phyloP scores from a whole-genome alignment of 345 rosid species.

The Bruguiera gymnorhiza region DNA sequence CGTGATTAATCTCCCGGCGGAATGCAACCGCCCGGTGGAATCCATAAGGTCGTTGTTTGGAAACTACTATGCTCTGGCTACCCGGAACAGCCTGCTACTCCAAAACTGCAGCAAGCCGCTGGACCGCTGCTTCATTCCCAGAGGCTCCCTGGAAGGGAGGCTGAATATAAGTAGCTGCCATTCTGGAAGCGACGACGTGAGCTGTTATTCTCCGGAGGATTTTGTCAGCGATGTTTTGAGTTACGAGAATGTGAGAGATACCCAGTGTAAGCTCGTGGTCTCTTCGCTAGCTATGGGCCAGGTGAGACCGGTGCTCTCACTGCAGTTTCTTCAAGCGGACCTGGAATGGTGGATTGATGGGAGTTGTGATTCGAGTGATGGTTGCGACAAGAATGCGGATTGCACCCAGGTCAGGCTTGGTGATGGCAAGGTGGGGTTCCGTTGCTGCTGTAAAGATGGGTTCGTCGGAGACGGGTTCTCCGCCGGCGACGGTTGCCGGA shows the following conservation, averaged over 20 bases:
- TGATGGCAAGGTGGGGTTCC: slow-evolving; percentile 26
- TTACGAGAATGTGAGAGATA: slow-evolving; percentile 14
- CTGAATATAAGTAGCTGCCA: slow-evolving; percentile 23
- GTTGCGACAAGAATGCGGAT: slow-evolving; percentile 35
- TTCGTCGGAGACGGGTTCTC: slow-evolving; percentile 58
- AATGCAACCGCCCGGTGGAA: slow-evolving; percentile 39
- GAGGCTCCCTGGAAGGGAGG: slow-evolving; percentile 21
- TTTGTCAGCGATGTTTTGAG: slow-evolving; percentile 18
- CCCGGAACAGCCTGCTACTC: slow-evolving; percentile 51
- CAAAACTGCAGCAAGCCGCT: slow-evolving; percentile 34
- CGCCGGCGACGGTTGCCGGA: slow-evolving; percentile 49
- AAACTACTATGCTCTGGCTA: slow-evolving; percentile 40
- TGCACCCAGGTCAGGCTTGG: slow-evolving; percentile 12
- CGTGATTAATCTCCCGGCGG: slow-evolving; percentile 36
- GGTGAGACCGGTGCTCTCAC: slow-evolving; percentile 15
- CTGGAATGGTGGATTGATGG: slow-evolving; percentile 73
- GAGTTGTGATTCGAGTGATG: not conserved
- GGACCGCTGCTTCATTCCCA: slow-evolving; percentile 41
- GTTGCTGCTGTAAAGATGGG: slow-evolving; percentile 55
- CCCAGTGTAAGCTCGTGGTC: slow-evolving; percentile 37
- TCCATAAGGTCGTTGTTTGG: slow-evolving; percentile 35
- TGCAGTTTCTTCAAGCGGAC: slow-evolving; percentile 50
- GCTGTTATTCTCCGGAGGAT: slow-evolving; percentile 36
- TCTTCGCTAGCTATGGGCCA: slow-evolving; percentile 51
- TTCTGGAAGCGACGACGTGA: slow-evolving; percentile 27